Evolutionary conservation across 257 asterid genomes (phyloP).

Genomic region (Gynochthodes officinalis): DNA sequence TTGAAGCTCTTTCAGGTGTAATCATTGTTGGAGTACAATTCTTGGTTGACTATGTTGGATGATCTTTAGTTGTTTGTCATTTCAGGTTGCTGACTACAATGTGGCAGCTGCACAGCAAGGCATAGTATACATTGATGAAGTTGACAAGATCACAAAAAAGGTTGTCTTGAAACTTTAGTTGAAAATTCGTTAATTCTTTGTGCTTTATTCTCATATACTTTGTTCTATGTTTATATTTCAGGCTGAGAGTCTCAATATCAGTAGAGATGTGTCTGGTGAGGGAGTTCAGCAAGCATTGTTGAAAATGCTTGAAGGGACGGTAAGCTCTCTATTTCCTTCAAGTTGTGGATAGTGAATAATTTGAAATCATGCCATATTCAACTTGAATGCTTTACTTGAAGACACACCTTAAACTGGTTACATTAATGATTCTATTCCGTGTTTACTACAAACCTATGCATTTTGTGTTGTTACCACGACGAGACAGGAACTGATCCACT

Average conservation of each 20-base stretch:
- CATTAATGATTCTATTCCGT: not conserved
- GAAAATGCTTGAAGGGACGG: conserved; percentile 99
- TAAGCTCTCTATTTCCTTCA: conserved; percentile 39
- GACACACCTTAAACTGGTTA: not conserved
- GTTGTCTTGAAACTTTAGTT: conserved; percentile 26
- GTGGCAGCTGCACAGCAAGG: conserved; percentile 99
- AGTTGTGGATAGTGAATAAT: conserved; percentile 4
- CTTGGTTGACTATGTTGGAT: not conserved
- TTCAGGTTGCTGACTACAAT: conserved; percentile 92
- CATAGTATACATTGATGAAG: conserved; percentile 96
- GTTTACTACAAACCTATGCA: not conserved
- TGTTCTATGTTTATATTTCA: conserved; percentile 25
- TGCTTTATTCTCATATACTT: not conserved
- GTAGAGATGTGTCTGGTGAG: conserved; percentile 99
- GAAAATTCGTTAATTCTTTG: not conserved
- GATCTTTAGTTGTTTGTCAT: conserved; percentile 12
- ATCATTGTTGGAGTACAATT: not conserved
- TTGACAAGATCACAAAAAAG: conserved; percentile 96
- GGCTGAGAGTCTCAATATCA: conserved; percentile 96
- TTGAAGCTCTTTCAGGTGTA: not conserved
- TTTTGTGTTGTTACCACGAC: not conserved
- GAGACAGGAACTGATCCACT: not conserved
- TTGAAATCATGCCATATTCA: not conserved
- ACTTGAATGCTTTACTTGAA: not conserved
- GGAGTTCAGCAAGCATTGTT: conserved; percentile 97